Evolutionary conservation across 371 early-diverging fungal species (phyloP).

Genomic region (Sporodiniella umbellata): DNA sequence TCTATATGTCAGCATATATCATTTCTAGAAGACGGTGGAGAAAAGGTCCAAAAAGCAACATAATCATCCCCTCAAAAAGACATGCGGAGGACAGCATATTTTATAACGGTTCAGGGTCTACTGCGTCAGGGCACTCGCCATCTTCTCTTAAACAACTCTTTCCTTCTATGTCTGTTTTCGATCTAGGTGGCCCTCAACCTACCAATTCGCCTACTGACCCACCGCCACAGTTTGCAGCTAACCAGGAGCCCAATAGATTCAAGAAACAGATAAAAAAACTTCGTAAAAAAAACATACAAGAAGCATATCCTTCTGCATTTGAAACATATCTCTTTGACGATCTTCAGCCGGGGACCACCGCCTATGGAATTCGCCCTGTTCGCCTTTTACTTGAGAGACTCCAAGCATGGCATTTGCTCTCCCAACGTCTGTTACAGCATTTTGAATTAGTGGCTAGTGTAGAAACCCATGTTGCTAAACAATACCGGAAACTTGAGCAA

Average conservation of each 20-base stretch:
- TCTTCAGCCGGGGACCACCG: conserved; percentile 3
- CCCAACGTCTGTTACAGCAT: conserved; percentile 24
- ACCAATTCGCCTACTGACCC: conserved; percentile 18
- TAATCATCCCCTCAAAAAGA: conserved; percentile 1
- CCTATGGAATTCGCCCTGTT: conserved; percentile 30
- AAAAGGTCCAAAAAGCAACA: conserved; percentile 4
- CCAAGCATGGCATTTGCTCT: conserved; percentile 32
- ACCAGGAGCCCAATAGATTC: conserved; percentile 2
- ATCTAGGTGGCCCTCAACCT: too few species aligned
- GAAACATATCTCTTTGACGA: conserved; percentile 24
- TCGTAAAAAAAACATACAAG: conserved; percentile 7
- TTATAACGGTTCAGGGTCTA: conserved; percentile 60
- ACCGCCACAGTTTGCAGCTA: conserved; percentile 30
- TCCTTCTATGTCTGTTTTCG: conserved; percentile 33
- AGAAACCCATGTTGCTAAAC: conserved; percentile 29
- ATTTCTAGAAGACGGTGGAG: conserved; percentile 10
- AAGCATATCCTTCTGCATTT: conserved; percentile 22
- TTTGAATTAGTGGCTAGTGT: conserved; percentile 24
- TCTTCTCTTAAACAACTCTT: conserved; percentile 30
- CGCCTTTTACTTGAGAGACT: conserved; percentile 28
- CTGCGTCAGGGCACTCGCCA: conserved; percentile 5
- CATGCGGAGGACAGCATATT: conserved; percentile 17
- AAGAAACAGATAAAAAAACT: background rate
- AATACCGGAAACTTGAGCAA: conserved; percentile 20
- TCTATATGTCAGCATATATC: background rate